Evolutionary conservation across 2,329 filamentous ascomycete species (phyloP).

Genomic region (Diaporthe ilicicola): DNA sequence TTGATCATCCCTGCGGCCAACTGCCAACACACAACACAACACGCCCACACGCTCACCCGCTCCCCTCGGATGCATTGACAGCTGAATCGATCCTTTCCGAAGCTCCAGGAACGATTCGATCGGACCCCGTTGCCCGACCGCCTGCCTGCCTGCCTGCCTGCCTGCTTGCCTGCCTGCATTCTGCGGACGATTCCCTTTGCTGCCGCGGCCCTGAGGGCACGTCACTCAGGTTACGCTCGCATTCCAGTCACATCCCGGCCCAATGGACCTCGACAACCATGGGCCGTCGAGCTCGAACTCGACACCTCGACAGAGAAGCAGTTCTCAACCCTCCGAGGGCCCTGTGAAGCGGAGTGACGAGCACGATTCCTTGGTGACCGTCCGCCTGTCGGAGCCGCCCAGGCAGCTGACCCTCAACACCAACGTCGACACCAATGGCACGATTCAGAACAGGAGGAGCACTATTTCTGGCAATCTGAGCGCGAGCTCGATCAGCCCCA

Average conservation of each 20-base stretch:
- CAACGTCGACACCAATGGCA: constrained; percentile 36
- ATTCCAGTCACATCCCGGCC: constrained; percentile 32
- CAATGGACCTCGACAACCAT: constrained; percentile 34
- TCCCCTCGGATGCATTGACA: constrained; percentile 24
- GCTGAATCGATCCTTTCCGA: constrained; percentile 8
- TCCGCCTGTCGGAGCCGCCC: constrained; percentile 67
- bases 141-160: not conserved
- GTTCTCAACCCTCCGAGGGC: constrained; percentile 34
- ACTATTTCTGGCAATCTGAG: constrained; percentile 35
- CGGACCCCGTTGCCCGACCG: not conserved
- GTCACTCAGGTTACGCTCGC: constrained; percentile 23
- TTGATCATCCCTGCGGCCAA: constrained; percentile 24
- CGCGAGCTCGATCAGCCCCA: constrained; percentile 25
- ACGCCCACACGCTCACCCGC: not conserved
- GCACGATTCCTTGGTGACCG: constrained; percentile 73
- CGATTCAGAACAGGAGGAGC: constrained; percentile 37
- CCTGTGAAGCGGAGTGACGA: constrained; percentile 37
- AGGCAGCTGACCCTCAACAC: constrained; percentile 42
- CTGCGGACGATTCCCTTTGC: constrained; percentile 6
- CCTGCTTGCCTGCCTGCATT: constrained; percentile 11
- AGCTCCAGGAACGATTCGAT: not conserved
- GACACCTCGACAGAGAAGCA: constrained; percentile 32
- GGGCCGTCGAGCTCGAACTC: constrained; percentile 28
- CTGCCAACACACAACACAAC: constrained; percentile 25
- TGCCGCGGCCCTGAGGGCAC: constrained; percentile 17